These are phyloP conservation scores for Diaporthe nobilis DNA, from an alignment of 2,329 filamentous ascomycete species.

Conservation along the genomic window DNA sequence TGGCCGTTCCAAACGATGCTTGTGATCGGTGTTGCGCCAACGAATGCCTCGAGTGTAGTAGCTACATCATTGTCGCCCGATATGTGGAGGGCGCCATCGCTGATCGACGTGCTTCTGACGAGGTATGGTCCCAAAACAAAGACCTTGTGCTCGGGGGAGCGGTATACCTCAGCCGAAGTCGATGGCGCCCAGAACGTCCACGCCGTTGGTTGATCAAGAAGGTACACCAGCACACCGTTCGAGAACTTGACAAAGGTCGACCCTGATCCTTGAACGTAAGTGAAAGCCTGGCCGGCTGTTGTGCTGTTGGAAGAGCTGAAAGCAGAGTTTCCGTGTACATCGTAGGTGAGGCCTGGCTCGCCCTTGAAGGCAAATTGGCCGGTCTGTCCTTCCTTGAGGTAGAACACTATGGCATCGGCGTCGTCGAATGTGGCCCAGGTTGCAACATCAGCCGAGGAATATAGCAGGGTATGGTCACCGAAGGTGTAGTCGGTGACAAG, in stretches of 20 bases:
- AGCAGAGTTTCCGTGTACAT: slow-evolving; percentile 56
- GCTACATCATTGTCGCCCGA: slow-evolving; percentile 76
- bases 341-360: slow-evolving; percentile 54
- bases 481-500: slow-evolving; percentile 67
- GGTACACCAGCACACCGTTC: slow-evolving; percentile 63
- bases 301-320: slow-evolving; percentile 50
- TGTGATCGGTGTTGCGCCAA: slow-evolving; percentile 63
- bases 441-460: slow-evolving; percentile 65
- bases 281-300: slow-evolving; percentile 52
- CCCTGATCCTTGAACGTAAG: slow-evolving; percentile 63
- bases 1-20: slow-evolving; percentile 74
- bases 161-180: slow-evolving; percentile 58
- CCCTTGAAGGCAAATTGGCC: slow-evolving; percentile 65
- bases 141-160: slow-evolving; percentile 62
- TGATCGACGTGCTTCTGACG: slow-evolving; percentile 65
- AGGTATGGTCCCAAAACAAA: slow-evolving; percentile 71
- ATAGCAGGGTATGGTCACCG: slow-evolving; percentile 62
- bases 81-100: slow-evolving; percentile 65
- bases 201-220: slow-evolving; percentile 66
- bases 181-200: slow-evolving; percentile 70
- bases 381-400: slow-evolving; percentile 62
- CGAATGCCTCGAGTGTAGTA: slow-evolving; percentile 72
- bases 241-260: slow-evolving; percentile 63
- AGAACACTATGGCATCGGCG: slow-evolving; percentile 61
- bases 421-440: slow-evolving; percentile 61